These are phyloP conservation scores for Jackrogersella minutella DNA, from an alignment of 495 filamentous ascomycete species.

Conservation along the genomic window DNA sequence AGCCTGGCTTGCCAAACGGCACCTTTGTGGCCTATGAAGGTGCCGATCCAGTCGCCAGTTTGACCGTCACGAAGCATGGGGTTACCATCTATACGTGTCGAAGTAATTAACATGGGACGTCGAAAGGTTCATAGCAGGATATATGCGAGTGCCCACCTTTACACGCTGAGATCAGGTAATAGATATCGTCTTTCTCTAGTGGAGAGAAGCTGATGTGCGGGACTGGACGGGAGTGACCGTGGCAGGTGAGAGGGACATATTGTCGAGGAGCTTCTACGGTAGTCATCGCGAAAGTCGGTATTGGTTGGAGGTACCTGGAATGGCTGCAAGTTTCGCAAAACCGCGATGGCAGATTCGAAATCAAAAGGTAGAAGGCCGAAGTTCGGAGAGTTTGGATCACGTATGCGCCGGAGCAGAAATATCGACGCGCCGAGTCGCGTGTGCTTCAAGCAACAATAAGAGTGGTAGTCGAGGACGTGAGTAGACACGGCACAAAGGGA, in stretches of 20 bases:
- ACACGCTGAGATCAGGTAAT: conserved; percentile 97
- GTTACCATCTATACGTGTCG: conserved; percentile 77
- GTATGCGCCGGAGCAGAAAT: background rate
- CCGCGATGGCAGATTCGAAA: background rate
- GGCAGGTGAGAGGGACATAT: conserved; percentile 90
- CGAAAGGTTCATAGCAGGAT: background rate
- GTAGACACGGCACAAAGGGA: background rate
- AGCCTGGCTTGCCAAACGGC: conserved; percentile 95
- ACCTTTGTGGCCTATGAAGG: conserved; percentile 97
- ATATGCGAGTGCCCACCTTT: conserved; percentile 78
- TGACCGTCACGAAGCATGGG: conserved; percentile 98
- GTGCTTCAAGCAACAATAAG: background rate
- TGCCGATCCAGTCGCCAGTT: conserved; percentile 98
- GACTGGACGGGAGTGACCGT: conserved; percentile 95
- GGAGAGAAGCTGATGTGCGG: conserved; percentile 94
- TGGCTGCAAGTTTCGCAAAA: background rate
- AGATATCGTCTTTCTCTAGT: conserved; percentile 80
- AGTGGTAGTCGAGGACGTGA: background rate
- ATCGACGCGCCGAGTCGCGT: background rate
- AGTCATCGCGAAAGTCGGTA: conserved; percentile 46
- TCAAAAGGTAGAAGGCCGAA: background rate
- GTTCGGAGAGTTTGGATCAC: background rate
- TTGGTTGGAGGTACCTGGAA: background rate
- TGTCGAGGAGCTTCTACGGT: conserved; percentile 56
- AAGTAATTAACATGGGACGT: conserved; percentile 20